Conservation (phyloP, 768 basidiomycete species). For the Mycena leptocephala region DNA sequence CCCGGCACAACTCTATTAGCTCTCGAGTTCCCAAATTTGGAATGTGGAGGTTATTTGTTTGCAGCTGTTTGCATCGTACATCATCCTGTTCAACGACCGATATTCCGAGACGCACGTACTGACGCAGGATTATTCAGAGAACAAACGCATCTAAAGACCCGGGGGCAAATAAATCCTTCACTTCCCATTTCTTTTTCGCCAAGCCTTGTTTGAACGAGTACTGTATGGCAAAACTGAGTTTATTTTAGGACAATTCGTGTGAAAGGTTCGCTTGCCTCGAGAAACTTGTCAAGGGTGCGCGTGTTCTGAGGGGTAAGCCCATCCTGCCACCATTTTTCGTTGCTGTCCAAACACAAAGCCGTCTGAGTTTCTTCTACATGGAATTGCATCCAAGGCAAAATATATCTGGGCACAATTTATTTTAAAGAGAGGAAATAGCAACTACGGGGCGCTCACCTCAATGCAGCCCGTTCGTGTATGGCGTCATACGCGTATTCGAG, state of each 20-base stretch:
- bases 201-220: slow-evolving; percentile 35
- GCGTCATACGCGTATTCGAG: slow-evolving; percentile 39
- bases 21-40: not conserved
- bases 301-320: slow-evolving; percentile 35
- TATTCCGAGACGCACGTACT: no score
- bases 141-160: slow-evolving; percentile 34
- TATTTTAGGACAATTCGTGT: not conserved
- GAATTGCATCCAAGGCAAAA: slow-evolving; percentile 35
- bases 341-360: slow-evolving; percentile 25
- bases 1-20: no score
- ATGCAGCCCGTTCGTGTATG: slow-evolving; percentile 35
- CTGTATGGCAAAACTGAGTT: not conserved
- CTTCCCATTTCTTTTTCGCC: slow-evolving; percentile 36
- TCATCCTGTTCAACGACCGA: no score
- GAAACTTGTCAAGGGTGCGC: slow-evolving; percentile 35
- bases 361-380: slow-evolving; percentile 39
- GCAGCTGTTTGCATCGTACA: not conserved
- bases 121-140: no score
- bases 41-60: not conserved
- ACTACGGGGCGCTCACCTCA: not conserved
- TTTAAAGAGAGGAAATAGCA: not conserved
- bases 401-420: slow-evolving; percentile 17
- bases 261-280: slow-evolving; percentile 22
- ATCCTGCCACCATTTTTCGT: slow-evolving; percentile 38
- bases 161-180: slow-evolving; percentile 34